phyloP scores from a whole-genome alignment of 1,139 yeast genomes.

The Saccharomyces pastorianus region DNA sequence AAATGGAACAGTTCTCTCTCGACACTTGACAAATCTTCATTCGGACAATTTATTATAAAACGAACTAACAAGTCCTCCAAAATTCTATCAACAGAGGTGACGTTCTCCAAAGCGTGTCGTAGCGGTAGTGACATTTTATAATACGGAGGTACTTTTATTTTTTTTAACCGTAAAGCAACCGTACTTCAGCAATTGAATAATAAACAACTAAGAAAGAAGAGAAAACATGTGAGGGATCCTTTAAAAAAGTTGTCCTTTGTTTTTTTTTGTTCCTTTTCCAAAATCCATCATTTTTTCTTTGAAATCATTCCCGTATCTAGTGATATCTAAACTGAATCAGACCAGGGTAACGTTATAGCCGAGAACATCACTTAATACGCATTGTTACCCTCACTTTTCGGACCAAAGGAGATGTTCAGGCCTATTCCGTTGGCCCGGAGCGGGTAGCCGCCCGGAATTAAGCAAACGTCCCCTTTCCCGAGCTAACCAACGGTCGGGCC shows the following conservation, averaged over 20 bases:
- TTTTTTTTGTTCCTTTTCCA: background rate
- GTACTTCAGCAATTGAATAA: background rate
- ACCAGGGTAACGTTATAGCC: too few species aligned
- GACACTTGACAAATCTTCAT: constrained; percentile 80
- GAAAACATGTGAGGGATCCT: background rate
- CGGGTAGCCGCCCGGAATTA: background rate
- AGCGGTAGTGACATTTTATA: constrained; percentile 30
- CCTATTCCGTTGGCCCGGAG: background rate
- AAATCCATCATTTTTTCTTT: too few species aligned
- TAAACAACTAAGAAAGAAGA: background rate
- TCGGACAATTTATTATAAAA: constrained; percentile 85
- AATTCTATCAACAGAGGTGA: constrained; percentile 56
- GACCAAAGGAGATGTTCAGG: too few species aligned
- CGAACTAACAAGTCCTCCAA: constrained; percentile 84
- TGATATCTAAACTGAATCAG: too few species aligned
- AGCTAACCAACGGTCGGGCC: background rate
- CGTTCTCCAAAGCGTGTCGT: constrained; percentile 30
- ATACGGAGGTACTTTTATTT: background rate
- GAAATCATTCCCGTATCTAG: too few species aligned
- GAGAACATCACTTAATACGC: too few species aligned
- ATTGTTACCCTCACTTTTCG: background rate
- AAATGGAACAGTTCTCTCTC: constrained; percentile 81
- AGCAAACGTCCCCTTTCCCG: background rate
- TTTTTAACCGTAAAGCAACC: background rate
- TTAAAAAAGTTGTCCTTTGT: background rate